phyloP scores from a whole-genome alignment of 2,329 filamentous ascomycete genomes.

The Colletotrichum caudatum region DNA sequence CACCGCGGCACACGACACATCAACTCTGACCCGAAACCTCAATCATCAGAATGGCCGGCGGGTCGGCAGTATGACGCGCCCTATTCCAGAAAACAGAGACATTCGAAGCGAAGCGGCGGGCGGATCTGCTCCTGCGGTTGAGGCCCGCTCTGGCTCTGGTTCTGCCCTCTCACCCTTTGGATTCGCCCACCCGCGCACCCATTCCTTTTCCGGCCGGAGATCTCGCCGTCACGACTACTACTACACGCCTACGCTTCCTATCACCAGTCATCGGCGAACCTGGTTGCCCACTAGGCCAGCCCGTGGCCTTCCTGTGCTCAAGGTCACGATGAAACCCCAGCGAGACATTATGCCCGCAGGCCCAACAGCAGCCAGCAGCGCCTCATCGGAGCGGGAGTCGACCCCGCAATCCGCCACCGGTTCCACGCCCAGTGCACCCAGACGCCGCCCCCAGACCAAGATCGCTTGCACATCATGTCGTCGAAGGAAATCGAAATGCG shows the following conservation, averaged over 20 bases:
- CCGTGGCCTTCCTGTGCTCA: slow-evolving; percentile 25
- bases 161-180: slow-evolving; percentile 29
- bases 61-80: slow-evolving; percentile 39
- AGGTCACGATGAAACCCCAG: slow-evolving; percentile 40
- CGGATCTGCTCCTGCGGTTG: slow-evolving; percentile 36
- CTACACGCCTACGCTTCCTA: slow-evolving; percentile 26
- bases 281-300: slow-evolving; percentile 18
- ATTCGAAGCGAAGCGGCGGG: slow-evolving; percentile 36
- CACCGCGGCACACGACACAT: neutral
- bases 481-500: slow-evolving; percentile 41
- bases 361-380: slow-evolving; percentile 30
- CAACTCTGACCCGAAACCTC: neutral
- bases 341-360: slow-evolving; percentile 41
- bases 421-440: slow-evolving; percentile 25
- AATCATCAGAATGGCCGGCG: slow-evolving; percentile 34
- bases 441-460: slow-evolving; percentile 39
- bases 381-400: slow-evolving; percentile 27
- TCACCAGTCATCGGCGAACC: slow-evolving; percentile 14
- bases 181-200: slow-evolving; percentile 37
- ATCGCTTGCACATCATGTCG: slow-evolving; percentile 42
- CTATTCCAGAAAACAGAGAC: slow-evolving; percentile 23
- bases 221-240: slow-evolving; percentile 34
- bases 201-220: slow-evolving; percentile 21
- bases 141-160: slow-evolving; percentile 34
- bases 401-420: slow-evolving; percentile 36